Evolutionary conservation across 305 asterid species (phyloP), one percentile per base, ranked within the genome.

Genomic region (Striga hermonthica): DNA sequence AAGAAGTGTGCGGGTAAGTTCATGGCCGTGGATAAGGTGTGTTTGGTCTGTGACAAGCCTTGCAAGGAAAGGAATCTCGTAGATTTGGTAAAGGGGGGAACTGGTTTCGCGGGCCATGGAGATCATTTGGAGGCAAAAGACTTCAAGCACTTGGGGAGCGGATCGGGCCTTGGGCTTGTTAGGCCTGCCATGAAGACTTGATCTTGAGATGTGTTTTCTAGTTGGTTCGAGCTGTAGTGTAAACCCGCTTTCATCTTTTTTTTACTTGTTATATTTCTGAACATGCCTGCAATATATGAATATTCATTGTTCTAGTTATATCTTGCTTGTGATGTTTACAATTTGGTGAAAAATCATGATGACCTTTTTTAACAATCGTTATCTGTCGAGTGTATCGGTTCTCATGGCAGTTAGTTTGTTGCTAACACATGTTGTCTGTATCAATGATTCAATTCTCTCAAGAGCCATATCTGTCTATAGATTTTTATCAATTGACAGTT

Each of bases 81-180:
- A 48, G 78, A 69, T 65, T 74, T 92, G 76, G 83, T 77, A 0
- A 89, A 92, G 77, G 98, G 98, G 62, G 98, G 98, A 68, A 92
- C 98, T 13, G 98, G 98, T 35, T 92, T 92, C 72, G 83, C 98
- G 0, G 91, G 84, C 34, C 98, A 92, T 67, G 98, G 81, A 15
- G 96, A 89, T 81, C 78, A 89, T 68, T 93, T 92, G 9, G 96
- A 89, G 74, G 98, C 98, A 3, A 83, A 55, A 64, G 95, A 79
- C 44, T 91, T 85, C 75, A 92, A 92, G 77, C 97, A 92, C 79
- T 61, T 92, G 41, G 98, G 98, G 53, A 91, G 97, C 44, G 98
- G 98, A 47, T 82, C 91, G 1, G 98, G 97, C n/a, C 83, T 91
- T 60, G 97, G 98, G 68, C 87, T 92, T 38, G 98, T 89, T 16